Conservation (phyloP, 208 protist species). For the Wallacemonas collosoma region DNA sequence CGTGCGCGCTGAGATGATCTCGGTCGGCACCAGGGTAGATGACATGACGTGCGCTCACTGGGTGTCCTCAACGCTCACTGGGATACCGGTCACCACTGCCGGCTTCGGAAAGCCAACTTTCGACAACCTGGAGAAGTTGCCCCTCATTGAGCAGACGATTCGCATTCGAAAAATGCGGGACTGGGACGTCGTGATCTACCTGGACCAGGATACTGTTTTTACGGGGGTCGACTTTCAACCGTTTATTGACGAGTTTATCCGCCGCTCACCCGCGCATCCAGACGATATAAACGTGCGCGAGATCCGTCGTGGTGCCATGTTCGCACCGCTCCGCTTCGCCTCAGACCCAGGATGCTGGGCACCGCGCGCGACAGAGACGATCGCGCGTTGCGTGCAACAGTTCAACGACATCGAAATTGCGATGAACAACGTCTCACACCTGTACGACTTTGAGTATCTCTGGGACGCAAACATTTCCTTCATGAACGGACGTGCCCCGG, state of each 20-base stretch:
- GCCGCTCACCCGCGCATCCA: constrained; percentile 3
- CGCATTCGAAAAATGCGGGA: not conserved
- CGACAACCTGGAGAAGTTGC: not conserved
- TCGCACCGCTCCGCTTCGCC: constrained; percentile 6
- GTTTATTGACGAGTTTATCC: constrained; percentile 11
- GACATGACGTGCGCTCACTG: constrained; percentile 26
- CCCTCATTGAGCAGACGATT: not conserved
- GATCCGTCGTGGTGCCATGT: constrained; percentile 5
- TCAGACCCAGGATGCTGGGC: constrained; percentile 12
- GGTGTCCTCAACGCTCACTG: constrained; percentile 8
- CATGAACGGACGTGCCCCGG: not conserved
- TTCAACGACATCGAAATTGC: constrained; percentile 1
- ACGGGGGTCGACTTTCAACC: constrained; percentile 6
- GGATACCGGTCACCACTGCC: not conserved
- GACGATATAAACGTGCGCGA: constrained; percentile 14
- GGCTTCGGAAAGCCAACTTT: not conserved
- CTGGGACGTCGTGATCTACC: constrained; percentile 11
- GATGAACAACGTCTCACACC: not conserved
- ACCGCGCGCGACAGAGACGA: not conserved
- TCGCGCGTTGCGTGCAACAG: not conserved
- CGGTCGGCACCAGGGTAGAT: constrained; percentile 18
- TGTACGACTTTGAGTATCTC: constrained; percentile 14
- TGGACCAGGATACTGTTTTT: constrained; percentile 9
- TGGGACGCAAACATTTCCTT: constrained; percentile 14
- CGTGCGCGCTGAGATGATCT: constrained; percentile 15